Evolutionary conservation across 1,284 basidiomycete species (phyloP).

Genomic region (Trametes sp.): DNA sequence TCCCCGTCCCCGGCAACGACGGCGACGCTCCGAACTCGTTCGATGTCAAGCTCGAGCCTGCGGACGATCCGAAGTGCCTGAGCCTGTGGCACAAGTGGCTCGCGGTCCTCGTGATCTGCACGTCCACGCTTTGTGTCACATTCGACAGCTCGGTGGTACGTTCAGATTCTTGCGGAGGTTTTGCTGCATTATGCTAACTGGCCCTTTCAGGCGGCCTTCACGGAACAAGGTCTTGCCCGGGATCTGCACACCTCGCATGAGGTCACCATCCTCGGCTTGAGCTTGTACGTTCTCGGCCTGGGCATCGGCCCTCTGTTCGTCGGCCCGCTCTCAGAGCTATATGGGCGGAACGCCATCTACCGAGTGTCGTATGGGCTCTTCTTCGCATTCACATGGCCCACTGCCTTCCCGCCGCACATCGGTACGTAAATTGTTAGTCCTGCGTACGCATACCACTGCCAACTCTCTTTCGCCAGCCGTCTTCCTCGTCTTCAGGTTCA

Average conservation of each 20-base stretch:
- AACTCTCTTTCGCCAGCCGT: conserved; percentile 46
- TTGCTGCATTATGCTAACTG: neutral
- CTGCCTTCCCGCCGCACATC: conserved; percentile 58
- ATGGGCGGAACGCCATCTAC: conserved; percentile 54
- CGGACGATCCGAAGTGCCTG: conserved; percentile 62
- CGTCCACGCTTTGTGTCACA: conserved; percentile 68
- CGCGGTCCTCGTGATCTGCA: conserved; percentile 60
- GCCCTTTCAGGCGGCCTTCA: conserved; percentile 66
- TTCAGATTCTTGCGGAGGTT: neutral
- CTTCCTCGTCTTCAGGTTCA: conserved; percentile 73
- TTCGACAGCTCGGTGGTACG: conserved; percentile 78
- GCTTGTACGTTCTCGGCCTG: conserved; percentile 72
- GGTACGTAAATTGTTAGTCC: conserved; percentile 37
- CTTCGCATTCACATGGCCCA: conserved; percentile 58
- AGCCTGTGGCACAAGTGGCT: conserved; percentile 62
- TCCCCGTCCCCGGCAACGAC: conserved; percentile 4
- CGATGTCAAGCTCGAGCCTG: conserved; percentile 49
- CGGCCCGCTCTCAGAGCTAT: conserved; percentile 61
- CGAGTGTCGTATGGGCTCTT: conserved; percentile 47
- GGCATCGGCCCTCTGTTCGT: conserved; percentile 58
- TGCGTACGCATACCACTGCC: neutral
- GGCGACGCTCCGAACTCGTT: conserved; percentile 17
- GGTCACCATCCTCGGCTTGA: conserved; percentile 75
- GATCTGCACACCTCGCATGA: conserved; percentile 69
- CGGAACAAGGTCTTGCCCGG: conserved; percentile 64